Base-by-base conservation (phyloP, 2,329 filamentous ascomycete genomes). In the Exutisphaerella laricina region DNA sequence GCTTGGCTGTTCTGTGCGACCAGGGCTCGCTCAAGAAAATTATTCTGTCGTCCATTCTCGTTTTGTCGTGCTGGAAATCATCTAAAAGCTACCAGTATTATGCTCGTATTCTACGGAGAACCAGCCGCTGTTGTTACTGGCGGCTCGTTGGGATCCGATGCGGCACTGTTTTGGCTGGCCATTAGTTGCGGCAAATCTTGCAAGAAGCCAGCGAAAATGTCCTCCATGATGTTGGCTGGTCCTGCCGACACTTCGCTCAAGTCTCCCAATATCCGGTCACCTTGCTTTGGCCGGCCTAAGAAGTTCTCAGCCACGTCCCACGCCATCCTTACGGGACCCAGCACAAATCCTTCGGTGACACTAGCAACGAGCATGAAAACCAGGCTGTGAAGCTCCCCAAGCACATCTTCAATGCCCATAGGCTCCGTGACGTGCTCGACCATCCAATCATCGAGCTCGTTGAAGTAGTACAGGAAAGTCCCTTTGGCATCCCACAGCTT, bases 261-360 rank as follows among this genome's bases (percentile, higher is more conserved):
- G n/a, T 45, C 43, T 5, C 49, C 46, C 20, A 51, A 16, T 10
- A 51, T 46, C 37, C 33, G 39, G 28, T 51, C 49, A 9, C 49
- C 49, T 5, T 37, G 29, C 13, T 39, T 41, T 16, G 49, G 49
- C 13, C 35, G 35, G 12, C 43, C 49, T 35, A 44, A 28, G 17
- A 51, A 51, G 8, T 43, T 30, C 10, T 32, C 46, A 10, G 41
- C 12, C 5, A 44, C 7, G 2, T 21, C 6, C 25, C 21, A 40
- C n/a, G 34, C 30, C 13, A 39, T 14, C 4, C 29, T 32, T 12
- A 31, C 21, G 12, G 47, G 43, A 6, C 14, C 20, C 2, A 46
- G 2, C 1, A 46, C 37, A 21, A 40, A 12, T 10, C 23, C 34
- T 12, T 40, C 12, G 8, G 43, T 36, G 25, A 28, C 14, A 14